Conservation (phyloP, 139 green algal species). For the Tetraselmis striata region DNA sequence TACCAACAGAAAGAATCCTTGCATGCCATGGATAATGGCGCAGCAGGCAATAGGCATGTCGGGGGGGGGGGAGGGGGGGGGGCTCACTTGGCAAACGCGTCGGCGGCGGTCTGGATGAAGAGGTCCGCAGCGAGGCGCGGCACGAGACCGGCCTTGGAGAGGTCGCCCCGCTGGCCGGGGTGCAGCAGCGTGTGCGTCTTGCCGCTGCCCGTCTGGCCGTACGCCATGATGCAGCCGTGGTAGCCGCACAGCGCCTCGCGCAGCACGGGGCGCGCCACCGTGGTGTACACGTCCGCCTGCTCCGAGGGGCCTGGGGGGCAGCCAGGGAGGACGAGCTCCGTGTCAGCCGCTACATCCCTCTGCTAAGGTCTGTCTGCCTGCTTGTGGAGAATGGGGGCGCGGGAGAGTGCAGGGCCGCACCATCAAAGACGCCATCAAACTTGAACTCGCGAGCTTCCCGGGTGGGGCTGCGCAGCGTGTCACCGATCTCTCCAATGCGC, state of each 20-base stretch:
- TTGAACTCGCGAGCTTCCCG: background rate
- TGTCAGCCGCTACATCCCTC: no score
- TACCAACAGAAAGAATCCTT: no score
- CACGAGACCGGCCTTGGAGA: background rate
- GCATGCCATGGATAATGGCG: no score
- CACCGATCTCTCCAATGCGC: no score
- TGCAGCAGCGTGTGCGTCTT: conserved; percentile 41
- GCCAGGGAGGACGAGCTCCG: background rate
- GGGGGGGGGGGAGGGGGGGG: no score
- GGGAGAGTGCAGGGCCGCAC: background rate
- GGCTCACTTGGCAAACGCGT: background rate
- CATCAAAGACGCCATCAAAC: background rate
- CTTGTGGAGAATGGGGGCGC: no score
- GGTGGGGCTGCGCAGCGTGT: background rate
- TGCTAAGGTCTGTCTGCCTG: no score
- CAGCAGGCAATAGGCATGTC: no score
- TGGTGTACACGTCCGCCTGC: background rate
- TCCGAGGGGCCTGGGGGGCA: background rate
- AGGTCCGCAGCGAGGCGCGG: background rate
- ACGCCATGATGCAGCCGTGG: conserved; percentile 48
- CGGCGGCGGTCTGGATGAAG: background rate
- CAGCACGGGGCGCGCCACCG: background rate
- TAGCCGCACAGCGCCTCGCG: conserved; percentile 22
- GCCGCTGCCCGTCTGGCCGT: conserved; percentile 66
- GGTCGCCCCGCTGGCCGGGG: background rate